phyloP scores from a whole-genome alignment of 305 asterid genomes.

The Plantago coronopus region DNA sequence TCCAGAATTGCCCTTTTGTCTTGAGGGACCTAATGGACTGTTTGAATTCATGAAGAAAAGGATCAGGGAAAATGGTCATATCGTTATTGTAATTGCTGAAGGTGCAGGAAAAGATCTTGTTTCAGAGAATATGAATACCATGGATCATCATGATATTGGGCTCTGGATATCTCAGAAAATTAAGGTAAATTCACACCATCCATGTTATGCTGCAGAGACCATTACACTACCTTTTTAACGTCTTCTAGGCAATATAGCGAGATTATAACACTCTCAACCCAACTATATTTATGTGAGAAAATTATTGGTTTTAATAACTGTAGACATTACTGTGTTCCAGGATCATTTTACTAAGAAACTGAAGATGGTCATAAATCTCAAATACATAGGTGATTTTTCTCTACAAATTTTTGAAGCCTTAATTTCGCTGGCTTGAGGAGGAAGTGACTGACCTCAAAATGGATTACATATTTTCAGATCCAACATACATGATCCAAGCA shows the following conservation, averaged over 20 bases:
- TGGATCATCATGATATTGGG: constrained; percentile 61
- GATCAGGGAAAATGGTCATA: constrained; percentile 71
- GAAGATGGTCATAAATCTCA: constrained; percentile 5
- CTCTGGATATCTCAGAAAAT: constrained; percentile 66
- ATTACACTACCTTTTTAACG: no score
- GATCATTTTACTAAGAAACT: no score
- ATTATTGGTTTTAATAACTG: no score
- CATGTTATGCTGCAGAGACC: no score
- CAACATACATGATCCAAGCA: constrained; percentile 81
- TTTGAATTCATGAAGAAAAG: constrained; percentile 48
- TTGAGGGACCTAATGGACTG: constrained; percentile 69
- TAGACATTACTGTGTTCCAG: no score
- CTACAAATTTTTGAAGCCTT: neutral
- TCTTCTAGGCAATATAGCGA: no score
- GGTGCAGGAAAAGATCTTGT: constrained; percentile 88
- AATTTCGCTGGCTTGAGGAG: no score
- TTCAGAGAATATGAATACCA: constrained; percentile 51
- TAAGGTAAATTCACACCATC: constrained; percentile 34
- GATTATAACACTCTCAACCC: no score
- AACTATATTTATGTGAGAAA: no score
- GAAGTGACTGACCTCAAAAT: no score
- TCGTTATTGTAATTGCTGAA: constrained; percentile 77
- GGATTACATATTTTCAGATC: constrained; percentile 35
- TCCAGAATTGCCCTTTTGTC: constrained; percentile 69
- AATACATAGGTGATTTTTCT: constrained; percentile 56